phyloP scores from a whole-genome alignment of 257 asterid species.

The Fraxinus quadrangulata region DNA sequence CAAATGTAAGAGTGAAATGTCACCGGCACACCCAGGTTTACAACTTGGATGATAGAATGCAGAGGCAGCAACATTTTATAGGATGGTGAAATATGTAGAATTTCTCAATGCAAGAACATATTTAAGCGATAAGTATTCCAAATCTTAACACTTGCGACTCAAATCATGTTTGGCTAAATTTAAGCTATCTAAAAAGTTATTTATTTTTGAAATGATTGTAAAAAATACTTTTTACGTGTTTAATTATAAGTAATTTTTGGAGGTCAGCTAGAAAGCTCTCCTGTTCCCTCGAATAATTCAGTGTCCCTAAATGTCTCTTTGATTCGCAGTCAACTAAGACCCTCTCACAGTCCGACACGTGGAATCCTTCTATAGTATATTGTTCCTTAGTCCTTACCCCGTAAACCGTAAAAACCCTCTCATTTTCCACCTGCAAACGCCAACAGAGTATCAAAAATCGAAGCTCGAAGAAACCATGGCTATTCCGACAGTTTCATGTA shows the following conservation, averaged over 20 bases:
- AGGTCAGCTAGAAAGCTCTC: neutral
- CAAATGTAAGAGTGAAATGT: neutral
- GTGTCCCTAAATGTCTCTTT: neutral
- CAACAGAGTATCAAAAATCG: neutral
- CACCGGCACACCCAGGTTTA: no score
- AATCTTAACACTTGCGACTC: neutral
- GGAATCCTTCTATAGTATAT: neutral
- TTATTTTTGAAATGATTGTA: no score
- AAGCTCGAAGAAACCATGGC: slow-evolving; percentile 1
- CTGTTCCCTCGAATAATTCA: neutral
- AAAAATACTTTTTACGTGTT: no score
- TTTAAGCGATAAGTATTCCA: neutral
- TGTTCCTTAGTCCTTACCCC: neutral
- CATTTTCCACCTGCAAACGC: neutral
- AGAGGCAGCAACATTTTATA: no score
- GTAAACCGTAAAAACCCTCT: neutral
- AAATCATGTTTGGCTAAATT: neutral
- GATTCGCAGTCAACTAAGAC: neutral
- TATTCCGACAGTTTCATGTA: slow-evolving; percentile 43
- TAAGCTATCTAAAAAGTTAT: neutral
- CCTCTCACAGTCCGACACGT: neutral
- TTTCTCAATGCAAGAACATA: neutral
- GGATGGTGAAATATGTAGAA: no score
- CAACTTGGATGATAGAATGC: no score
- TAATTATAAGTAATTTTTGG: neutral